Percentiles rank a stretch among this genome's conserved stretches.
These are phyloP conservation scores for Beauveria medogensis DNA, from an alignment of 2,329 filamentous ascomycete species.

Conservation along the genomic window DNA sequence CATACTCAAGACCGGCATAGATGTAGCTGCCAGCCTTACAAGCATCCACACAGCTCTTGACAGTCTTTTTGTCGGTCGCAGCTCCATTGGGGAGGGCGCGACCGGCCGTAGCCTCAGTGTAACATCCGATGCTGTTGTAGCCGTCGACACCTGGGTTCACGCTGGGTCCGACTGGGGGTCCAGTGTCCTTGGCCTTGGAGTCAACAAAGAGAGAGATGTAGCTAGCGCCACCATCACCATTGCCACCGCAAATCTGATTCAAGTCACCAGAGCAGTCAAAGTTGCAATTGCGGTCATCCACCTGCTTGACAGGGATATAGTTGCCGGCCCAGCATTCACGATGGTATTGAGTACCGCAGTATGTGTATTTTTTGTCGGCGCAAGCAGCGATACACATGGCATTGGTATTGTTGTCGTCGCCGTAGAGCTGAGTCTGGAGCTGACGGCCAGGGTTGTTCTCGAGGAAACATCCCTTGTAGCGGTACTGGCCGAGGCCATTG, in stretches of 20 bases:
- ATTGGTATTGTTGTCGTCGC: constrained; percentile 33
- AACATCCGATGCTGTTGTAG: constrained; percentile 30
- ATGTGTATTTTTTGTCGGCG: constrained; percentile 25
- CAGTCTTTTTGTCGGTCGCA: constrained; percentile 20
- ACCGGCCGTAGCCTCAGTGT: constrained; percentile 25
- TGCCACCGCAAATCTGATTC: constrained; percentile 46
- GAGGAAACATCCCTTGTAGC: constrained; percentile 46
- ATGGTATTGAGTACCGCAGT: constrained; percentile 42
- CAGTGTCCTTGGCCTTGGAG: constrained; percentile 14
- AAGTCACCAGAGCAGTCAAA: constrained; percentile 41
- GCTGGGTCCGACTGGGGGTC: constrained; percentile 17
- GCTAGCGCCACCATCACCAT: constrained; percentile 29
- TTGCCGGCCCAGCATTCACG: constrained; percentile 49
- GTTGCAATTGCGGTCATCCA: constrained; percentile 40
- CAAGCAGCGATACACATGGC: constrained; percentile 39
- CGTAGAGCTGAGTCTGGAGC: constrained; percentile 34
- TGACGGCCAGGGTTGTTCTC: constrained; percentile 50
- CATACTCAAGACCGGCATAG: constrained; percentile 31
- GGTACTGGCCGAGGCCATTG: constrained; percentile 39
- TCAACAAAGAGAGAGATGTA: constrained; percentile 44
- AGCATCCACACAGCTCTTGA: constrained; percentile 25
- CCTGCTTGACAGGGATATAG: constrained; percentile 34
- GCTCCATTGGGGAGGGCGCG: constrained; percentile 25
- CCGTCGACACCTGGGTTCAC: constrained; percentile 31
- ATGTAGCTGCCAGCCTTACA: constrained; percentile 22